Evolutionary conservation across 371 early-diverging fungal species (phyloP).

Genomic region (Haplosporangium sp.): DNA sequence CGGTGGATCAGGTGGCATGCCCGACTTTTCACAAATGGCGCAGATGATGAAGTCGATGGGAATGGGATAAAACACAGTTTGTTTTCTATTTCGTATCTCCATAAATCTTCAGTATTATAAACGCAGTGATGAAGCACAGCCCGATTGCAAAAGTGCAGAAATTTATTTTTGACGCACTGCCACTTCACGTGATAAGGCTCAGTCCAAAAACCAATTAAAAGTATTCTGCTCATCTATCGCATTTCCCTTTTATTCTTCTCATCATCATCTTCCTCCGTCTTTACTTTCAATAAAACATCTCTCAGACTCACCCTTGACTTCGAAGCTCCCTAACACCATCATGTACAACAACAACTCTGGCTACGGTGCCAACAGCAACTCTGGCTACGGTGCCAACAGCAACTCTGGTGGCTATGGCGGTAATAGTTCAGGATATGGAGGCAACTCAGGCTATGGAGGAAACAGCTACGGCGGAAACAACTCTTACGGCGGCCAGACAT

Average conservation of each 20-base stretch:
- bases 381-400: constrained; percentile 18
- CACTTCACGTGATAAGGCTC: too few species aligned
- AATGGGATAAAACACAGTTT: constrained; percentile 23
- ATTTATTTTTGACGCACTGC: too few species aligned
- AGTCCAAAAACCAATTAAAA: too few species aligned
- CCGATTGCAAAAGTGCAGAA: too few species aligned
- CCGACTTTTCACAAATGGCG: constrained; percentile 74
- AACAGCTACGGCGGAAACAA: constrained; percentile 1
- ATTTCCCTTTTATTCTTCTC: neutral
- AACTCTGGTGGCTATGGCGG: constrained; percentile 1
- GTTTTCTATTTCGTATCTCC: too few species aligned
- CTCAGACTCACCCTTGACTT: neutral
- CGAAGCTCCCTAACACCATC: neutral
- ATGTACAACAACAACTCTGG: constrained; percentile 6
- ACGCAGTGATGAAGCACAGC: too few species aligned
- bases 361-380: constrained; percentile 34
- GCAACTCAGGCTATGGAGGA: neutral
- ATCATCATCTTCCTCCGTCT: neutral
- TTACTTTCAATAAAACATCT: neutral
- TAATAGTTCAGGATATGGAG: neutral
- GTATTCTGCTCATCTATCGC: too few species aligned
- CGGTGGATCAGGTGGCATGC: constrained; percentile 63
- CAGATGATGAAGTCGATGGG: constrained; percentile 72
- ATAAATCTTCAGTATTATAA: too few species aligned
- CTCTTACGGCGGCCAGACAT: neutral